phyloP scores from a whole-genome alignment of 2,329 filamentous ascomycete species.

The Chaetomiaceae sp. region DNA sequence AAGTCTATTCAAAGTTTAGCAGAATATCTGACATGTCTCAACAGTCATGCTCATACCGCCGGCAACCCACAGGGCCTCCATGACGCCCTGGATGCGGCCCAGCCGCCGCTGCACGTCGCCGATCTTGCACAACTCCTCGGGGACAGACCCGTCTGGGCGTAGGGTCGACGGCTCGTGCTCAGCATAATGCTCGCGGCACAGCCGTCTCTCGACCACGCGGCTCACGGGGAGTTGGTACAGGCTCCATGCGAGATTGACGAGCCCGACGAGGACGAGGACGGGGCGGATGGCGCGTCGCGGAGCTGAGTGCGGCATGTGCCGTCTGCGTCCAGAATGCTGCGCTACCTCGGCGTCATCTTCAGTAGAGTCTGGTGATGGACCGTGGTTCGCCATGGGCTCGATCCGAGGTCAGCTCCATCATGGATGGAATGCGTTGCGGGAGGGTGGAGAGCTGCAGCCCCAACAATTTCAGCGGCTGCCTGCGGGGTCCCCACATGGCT shows the following conservation, averaged over 20 bases:
- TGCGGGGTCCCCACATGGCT: no score
- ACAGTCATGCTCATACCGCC: slow-evolving; percentile 27
- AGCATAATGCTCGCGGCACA: slow-evolving; percentile 49
- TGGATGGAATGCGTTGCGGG: no score
- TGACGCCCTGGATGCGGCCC: slow-evolving; percentile 48
- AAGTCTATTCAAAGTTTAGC: slow-evolving; percentile 38
- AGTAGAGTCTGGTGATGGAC: not conserved
- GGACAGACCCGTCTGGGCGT: slow-evolving; percentile 36
- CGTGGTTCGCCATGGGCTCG: no score
- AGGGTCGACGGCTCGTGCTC: slow-evolving; percentile 36
- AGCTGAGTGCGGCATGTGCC: not conserved
- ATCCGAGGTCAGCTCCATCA: no score
- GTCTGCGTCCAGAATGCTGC: not conserved
- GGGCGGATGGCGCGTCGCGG: slow-evolving; percentile 15
- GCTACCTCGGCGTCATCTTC: not conserved
- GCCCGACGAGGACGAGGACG: slow-evolving; percentile 39
- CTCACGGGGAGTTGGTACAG: slow-evolving; percentile 46
- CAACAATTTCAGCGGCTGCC: no score
- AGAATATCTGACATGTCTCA: not conserved
- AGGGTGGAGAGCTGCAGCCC: no score
- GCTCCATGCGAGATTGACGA: slow-evolving; percentile 45
- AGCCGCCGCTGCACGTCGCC: slow-evolving; percentile 47
- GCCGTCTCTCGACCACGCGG: slow-evolving; percentile 42
- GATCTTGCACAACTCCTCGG: slow-evolving; percentile 52
- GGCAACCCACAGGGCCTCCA: slow-evolving; percentile 47